Percentiles rank a stretch among this genome's conserved stretches.
phyloP scores from a whole-genome alignment of 148 eudicot genomes.

The Amaranthus hypochondriacus region DNA sequence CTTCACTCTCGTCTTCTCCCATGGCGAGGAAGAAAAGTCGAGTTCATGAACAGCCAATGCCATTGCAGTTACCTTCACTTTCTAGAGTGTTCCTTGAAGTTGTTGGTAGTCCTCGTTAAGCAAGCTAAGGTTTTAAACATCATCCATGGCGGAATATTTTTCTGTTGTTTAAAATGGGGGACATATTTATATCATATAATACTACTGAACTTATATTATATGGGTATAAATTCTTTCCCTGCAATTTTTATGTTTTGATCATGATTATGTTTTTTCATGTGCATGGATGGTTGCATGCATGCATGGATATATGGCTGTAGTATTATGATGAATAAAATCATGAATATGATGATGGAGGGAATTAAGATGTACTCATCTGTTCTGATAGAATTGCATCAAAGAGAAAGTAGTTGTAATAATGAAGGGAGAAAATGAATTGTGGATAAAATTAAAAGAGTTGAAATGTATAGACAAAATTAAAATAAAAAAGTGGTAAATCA shows the following conservation, averaged over 20 bases:
- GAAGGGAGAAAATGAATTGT: too few relatives aligned
- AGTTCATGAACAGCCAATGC: slow-evolving; percentile 46
- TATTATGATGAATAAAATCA: neutral
- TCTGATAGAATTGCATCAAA: too few relatives aligned
- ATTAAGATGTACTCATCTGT: neutral
- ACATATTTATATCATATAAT: slow-evolving; percentile 20
- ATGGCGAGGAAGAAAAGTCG: slow-evolving; percentile 27
- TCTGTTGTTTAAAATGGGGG: slow-evolving; percentile 12
- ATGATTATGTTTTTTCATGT: neutral
- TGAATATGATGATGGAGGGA: neutral
- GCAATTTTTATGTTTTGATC: neutral
- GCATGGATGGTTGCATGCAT: neutral
- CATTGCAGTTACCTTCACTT: slow-evolving; percentile 38
- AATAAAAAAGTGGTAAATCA: too few relatives aligned
- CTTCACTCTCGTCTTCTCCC: slow-evolving; percentile 33
- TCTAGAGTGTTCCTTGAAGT: slow-evolving; percentile 51
- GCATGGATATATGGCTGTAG: neutral
- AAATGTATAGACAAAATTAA: too few relatives aligned
- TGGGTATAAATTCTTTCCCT: slow-evolving; percentile 21
- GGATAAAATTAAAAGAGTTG: too few relatives aligned
- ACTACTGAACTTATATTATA: slow-evolving; percentile 7
- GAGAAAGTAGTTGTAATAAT: too few relatives aligned
- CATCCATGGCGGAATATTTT: neutral
- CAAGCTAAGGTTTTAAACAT: too few relatives aligned
- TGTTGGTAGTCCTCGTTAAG: slow-evolving; percentile 46